These are phyloP conservation scores for Aspergillus sclerotialis DNA, from an alignment of 2,329 filamentous ascomycete genomes.

Conservation along the genomic window DNA sequence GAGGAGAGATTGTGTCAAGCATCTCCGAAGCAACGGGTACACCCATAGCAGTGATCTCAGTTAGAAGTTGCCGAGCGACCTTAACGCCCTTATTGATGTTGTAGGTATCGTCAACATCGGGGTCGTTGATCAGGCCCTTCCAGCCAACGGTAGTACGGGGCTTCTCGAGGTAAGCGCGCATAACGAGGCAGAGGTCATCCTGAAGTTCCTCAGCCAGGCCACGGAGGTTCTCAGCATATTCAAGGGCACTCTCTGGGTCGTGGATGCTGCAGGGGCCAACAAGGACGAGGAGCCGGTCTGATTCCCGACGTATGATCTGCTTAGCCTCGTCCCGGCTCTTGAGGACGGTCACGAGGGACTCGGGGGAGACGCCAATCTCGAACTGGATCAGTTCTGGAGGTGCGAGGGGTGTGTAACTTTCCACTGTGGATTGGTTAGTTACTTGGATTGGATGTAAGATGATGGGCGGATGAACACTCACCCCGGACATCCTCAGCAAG, in stretches of 20 bases:
- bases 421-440: too few relatives aligned
- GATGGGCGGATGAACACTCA: background rate
- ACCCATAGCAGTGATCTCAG: slow-evolving; percentile 81
- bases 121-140: slow-evolving; percentile 98
- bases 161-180: slow-evolving; percentile 98
- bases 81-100: slow-evolving; percentile 97
- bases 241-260: slow-evolving; percentile 80
- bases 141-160: slow-evolving; percentile 95
- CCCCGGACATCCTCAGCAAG: background rate
- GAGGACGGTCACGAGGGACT: slow-evolving; percentile 48
- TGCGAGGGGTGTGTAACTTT: slow-evolving; percentile 88
- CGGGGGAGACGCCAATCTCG: slow-evolving; percentile 60
- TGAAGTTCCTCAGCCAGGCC: slow-evolving; percentile 80
- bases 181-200: slow-evolving; percentile 86
- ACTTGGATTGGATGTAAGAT: too few relatives aligned
- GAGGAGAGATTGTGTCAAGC: slow-evolving; percentile 95
- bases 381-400: slow-evolving; percentile 91
- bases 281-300: slow-evolving; percentile 63
- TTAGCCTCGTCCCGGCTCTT: slow-evolving; percentile 54
- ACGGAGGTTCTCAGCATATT: slow-evolving; percentile 82
- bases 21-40: slow-evolving; percentile 98
- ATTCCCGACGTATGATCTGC: slow-evolving; percentile 52
- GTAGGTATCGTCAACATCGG: slow-evolving; percentile 96
- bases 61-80: slow-evolving; percentile 80
- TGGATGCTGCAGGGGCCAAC: slow-evolving; percentile 97